phyloP scores from a whole-genome alignment of 2,329 filamentous ascomycete genomes.

The Pseudohalonectria lignicola region DNA sequence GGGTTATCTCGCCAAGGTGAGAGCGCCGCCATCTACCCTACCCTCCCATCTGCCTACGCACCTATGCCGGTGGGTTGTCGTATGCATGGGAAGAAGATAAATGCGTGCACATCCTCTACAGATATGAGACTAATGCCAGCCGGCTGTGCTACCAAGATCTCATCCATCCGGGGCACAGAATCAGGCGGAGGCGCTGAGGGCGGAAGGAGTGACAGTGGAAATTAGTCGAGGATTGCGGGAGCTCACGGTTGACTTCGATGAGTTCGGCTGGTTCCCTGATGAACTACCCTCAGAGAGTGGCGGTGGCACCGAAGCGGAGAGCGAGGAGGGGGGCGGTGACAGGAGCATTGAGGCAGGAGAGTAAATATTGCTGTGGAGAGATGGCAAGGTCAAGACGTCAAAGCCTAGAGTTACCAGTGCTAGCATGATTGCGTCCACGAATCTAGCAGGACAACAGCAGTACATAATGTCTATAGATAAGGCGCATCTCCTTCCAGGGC shows the following conservation, averaged over 20 bases:
- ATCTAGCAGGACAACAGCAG: no score
- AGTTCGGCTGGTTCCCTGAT: conserved; percentile 46
- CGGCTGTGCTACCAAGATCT: conserved; percentile 31
- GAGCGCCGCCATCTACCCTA: no score
- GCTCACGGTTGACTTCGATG: conserved; percentile 35
- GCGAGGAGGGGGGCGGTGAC: neutral
- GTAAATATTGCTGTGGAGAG: no score
- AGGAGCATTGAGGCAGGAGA: no score
- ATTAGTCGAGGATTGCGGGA: conserved; percentile 36
- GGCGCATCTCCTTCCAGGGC: no score
- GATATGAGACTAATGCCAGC: neutral
- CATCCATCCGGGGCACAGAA: conserved; percentile 34
- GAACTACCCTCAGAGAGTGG: conserved; percentile 31
- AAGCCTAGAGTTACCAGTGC: no score
- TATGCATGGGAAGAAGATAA: no score
- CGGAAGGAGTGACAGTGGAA: conserved; percentile 40
- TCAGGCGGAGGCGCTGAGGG: conserved; percentile 37
- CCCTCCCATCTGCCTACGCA: neutral
- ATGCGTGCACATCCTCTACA: neutral
- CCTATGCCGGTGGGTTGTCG: no score
- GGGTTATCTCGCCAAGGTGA: conserved; percentile 74
- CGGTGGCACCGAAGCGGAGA: no score
- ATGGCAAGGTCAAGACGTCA: no score
- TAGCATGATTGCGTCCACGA: no score
- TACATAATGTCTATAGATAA: no score